phyloP scores from a whole-genome alignment of 2,329 filamentous ascomycete genomes.

The Chrysoporthe puriensis region DNA sequence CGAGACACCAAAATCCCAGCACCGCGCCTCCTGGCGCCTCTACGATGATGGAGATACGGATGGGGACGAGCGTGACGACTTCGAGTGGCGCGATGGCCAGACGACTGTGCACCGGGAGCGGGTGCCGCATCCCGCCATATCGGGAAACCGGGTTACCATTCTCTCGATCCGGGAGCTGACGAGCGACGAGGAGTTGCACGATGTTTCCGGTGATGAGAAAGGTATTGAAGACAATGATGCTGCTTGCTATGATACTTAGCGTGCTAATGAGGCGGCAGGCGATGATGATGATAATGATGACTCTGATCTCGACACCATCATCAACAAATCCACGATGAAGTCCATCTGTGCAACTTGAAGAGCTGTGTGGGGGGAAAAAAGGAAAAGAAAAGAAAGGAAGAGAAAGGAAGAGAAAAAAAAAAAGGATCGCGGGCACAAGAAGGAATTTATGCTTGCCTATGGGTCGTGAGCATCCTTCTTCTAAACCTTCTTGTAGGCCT shows the following conservation, averaged over 20 bases:
- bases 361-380: not conserved
- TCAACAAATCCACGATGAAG: slow-evolving; percentile 10
- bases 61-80: not conserved
- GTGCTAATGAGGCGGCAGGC: slow-evolving; percentile 1
- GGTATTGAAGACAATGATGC: not conserved
- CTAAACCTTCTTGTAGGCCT: too few relatives aligned
- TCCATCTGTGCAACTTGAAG: slow-evolving; percentile 17
- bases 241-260: not conserved
- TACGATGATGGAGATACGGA: slow-evolving; percentile 24
- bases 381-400: not conserved
- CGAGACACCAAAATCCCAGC: not conserved
- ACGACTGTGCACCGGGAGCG: slow-evolving; percentile 23
- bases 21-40: slow-evolving; percentile 18
- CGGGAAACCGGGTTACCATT: slow-evolving; percentile 20
- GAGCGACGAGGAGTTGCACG: slow-evolving; percentile 17
- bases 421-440: not conserved
- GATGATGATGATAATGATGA: slow-evolving; percentile 11
- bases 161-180: slow-evolving; percentile 26
- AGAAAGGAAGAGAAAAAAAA: not conserved
- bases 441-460: slow-evolving; percentile 1
- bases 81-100: slow-evolving; percentile 18
- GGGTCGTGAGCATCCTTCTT: slow-evolving; percentile 16
- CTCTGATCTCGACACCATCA: slow-evolving; percentile 8
- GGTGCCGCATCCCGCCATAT: not conserved
- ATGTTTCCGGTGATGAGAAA: slow-evolving; percentile 2